A percentile compares a stretch with the other conserved stretches of the same genome.
These are phyloP conservation scores for Fusarium multiceps DNA, from an alignment of 2,329 filamentous ascomycete species.

Conservation along the genomic window DNA sequence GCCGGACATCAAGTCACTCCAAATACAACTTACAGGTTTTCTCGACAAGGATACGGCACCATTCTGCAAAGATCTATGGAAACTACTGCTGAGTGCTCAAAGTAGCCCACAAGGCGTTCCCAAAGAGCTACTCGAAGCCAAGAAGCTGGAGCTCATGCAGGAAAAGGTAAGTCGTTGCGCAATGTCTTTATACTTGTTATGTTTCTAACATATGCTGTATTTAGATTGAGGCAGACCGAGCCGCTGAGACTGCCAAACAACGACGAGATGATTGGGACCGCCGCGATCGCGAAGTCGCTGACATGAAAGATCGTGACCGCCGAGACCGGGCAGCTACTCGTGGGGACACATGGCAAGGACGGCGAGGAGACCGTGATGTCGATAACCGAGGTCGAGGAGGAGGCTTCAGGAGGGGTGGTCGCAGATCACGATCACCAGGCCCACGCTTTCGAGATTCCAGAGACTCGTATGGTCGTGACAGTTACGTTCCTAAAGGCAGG, in stretches of 20 bases:
- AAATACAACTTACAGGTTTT: constrained; percentile 95
- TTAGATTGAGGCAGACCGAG: constrained; percentile 84
- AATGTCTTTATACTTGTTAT: not conserved
- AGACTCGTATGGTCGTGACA: constrained; percentile 61
- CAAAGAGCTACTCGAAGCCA: constrained; percentile 93
- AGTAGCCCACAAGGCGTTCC: constrained; percentile 89
- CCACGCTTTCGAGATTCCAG: constrained; percentile 57
- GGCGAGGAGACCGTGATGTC: constrained; percentile 64
- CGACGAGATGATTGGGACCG: constrained; percentile 77
- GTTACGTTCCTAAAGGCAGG: constrained; percentile 64
- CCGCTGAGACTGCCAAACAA: constrained; percentile 78
- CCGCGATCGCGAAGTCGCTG: constrained; percentile 77
- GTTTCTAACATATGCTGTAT: constrained; percentile 6
- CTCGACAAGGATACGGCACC: constrained; percentile 88
- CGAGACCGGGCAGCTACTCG: constrained; percentile 64
- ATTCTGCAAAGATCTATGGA: constrained; percentile 97
- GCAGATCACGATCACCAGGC: constrained; percentile 62
- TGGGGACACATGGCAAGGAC: constrained; percentile 65
- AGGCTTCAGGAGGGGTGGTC: constrained; percentile 57
- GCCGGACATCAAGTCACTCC: constrained; percentile 95
- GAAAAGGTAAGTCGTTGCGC: constrained; percentile 75
- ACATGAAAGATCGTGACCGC: constrained; percentile 73
- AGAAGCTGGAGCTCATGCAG: constrained; percentile 93
- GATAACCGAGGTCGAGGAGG: constrained; percentile 56
- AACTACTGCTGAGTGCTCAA: constrained; percentile 89